Evolutionary conservation across 73 alveolate genomes (phyloP).

Genomic region (Symbiodinium natans): DNA sequence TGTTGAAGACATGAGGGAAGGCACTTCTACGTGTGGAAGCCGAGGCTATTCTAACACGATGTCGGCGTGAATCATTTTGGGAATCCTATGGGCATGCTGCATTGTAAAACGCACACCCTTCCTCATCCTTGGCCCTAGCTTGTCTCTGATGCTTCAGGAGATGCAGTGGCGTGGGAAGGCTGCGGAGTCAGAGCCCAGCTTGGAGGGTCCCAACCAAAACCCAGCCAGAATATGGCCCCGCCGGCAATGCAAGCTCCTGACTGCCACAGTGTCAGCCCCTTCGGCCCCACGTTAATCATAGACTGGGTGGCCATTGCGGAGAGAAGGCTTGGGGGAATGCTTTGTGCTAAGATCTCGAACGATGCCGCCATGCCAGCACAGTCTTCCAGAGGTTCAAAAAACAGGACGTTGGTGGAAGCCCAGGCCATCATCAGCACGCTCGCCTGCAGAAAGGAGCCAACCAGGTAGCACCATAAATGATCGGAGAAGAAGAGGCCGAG

Average conservation of each 20-base stretch:
- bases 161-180: too few relatives aligned
- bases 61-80: too few relatives aligned
- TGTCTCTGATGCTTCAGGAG: too few relatives aligned
- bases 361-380: conserved; percentile 54
- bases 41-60: too few relatives aligned
- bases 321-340: background rate
- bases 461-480: background rate
- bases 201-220: background rate
- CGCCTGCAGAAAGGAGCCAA: conserved; percentile 18
- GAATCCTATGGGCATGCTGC: too few relatives aligned
- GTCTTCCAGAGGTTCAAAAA: conserved; percentile 18
- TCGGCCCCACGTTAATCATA: background rate
- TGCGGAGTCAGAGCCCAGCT: background rate
- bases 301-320: background rate
- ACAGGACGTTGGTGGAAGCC: conserved; percentile 7
- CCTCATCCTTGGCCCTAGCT: too few relatives aligned
- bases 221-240: background rate
- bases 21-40: too few relatives aligned
- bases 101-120: too few relatives aligned
- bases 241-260: background rate
- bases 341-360: conserved; percentile 22
- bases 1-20: too few relatives aligned
- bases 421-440: background rate
- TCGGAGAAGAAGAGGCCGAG: background rate
- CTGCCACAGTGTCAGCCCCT: background rate